Conservation (phyloP, 2,329 filamentous ascomycete genomes). For the Monosporascus sp. region DNA sequence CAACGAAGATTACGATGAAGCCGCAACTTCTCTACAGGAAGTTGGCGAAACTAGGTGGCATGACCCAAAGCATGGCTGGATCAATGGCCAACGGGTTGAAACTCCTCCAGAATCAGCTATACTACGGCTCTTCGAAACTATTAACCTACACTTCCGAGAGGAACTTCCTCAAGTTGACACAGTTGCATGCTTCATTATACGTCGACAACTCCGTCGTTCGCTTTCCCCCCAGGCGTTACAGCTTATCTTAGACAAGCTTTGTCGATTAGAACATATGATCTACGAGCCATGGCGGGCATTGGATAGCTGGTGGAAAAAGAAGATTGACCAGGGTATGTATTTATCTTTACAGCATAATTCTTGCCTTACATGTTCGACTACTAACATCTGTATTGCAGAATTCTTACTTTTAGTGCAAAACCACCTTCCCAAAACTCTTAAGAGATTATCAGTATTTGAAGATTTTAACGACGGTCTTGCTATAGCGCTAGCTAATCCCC, state of each 20-base stretch:
- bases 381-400: constrained; percentile 3
- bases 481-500: not conserved
- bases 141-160: constrained; percentile 3
- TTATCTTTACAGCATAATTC: constrained; percentile 15
- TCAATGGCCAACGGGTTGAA: constrained; percentile 17
- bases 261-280: constrained; percentile 21
- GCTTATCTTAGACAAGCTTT: constrained; percentile 17
- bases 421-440: constrained; percentile 18
- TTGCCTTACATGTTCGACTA: not conserved
- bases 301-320: not conserved
- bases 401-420: constrained; percentile 5
- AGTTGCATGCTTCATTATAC: constrained; percentile 26
- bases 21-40: not conserved
- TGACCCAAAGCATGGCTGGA: constrained; percentile 27
- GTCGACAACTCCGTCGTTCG: constrained; percentile 27
- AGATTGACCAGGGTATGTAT: not conserved
- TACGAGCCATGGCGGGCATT: constrained; percentile 27
- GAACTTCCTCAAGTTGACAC: constrained; percentile 18
- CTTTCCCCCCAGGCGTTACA: constrained; percentile 10
- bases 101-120: constrained; percentile 17
- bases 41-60: constrained; percentile 9
- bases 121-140: constrained; percentile 19
- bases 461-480: constrained; percentile 10
- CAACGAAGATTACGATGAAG: constrained; percentile 10
- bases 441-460: constrained; percentile 21